phyloP scores from a whole-genome alignment of 768 basidiomycete genomes.

The Lactifluus hygrophoroides region DNA sequence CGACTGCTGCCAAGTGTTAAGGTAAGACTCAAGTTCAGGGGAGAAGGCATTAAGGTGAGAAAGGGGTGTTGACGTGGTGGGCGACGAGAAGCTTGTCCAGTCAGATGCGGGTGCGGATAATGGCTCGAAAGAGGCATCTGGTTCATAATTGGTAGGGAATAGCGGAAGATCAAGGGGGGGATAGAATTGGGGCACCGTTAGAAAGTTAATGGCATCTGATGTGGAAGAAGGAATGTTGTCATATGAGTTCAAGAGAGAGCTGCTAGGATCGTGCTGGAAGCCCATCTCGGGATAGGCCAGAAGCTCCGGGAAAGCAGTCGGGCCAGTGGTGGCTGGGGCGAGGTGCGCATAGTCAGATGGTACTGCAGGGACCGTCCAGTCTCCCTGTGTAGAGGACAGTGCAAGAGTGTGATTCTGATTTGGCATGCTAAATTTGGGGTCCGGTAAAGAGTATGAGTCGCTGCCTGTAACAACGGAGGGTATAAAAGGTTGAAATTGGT shows the following conservation, averaged over 20 bases:
- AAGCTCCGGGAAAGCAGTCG: not conserved
- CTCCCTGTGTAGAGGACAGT: not conserved
- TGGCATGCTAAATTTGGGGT: not conserved
- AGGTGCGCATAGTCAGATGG: not conserved
- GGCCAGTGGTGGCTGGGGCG: not conserved
- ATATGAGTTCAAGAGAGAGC: not conserved
- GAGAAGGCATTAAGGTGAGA: not conserved
- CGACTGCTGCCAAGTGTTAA: not conserved
- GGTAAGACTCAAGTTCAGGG: not conserved
- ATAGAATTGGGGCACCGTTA: not conserved
- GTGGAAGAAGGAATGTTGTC: not conserved
- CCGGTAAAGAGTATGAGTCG: not conserved
- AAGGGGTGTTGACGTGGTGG: not conserved
- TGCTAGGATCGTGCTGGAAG: not conserved
- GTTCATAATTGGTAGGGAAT: not conserved
- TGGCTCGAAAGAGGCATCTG: not conserved
- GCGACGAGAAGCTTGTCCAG: not conserved
- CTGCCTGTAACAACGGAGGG: not conserved
- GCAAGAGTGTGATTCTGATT: not conserved
- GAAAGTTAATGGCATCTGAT: not conserved
- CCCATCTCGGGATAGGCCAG: not conserved
- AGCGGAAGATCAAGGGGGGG: not conserved
- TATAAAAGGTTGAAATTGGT: not conserved
- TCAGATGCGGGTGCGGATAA: not conserved
- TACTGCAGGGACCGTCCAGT: not conserved